A percentile compares a stretch with the other conserved stretches of the same genome.
Evolutionary conservation across 1,139 yeast species (phyloP).

Genomic region (Meyerozyma smithsonii): DNA sequence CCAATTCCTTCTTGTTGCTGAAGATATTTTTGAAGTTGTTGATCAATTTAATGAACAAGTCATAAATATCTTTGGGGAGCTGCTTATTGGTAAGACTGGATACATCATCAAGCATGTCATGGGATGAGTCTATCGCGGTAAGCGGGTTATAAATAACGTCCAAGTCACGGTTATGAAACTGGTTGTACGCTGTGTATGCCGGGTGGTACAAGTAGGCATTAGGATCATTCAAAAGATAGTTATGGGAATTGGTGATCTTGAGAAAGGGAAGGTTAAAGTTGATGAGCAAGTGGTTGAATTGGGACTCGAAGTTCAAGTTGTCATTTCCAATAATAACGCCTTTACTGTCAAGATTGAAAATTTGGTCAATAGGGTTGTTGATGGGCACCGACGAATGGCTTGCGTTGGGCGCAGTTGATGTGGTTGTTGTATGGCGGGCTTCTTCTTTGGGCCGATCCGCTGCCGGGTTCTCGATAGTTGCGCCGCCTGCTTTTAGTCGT

Average conservation of each 20-base stretch:
- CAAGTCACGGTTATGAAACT: slow-evolving; percentile 37
- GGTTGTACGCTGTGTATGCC: slow-evolving; percentile 35
- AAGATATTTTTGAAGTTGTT: slow-evolving; percentile 45
- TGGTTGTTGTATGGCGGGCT: slow-evolving; percentile 4
- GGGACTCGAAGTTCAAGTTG: slow-evolving; percentile 45
- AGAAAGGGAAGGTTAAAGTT: slow-evolving; percentile 43
- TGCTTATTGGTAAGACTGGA: slow-evolving; percentile 18
- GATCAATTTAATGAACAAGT: slow-evolving; percentile 41
- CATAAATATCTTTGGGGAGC: slow-evolving; percentile 41
- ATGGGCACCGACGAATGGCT: slow-evolving; percentile 23
- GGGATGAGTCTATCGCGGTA: slow-evolving; percentile 26
- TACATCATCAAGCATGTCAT: slow-evolving; percentile 14
- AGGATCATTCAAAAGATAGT: slow-evolving; percentile 41
- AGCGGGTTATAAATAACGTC: slow-evolving; percentile 43
- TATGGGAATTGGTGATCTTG: slow-evolving; percentile 45
- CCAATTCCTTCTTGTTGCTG: slow-evolving; percentile 42
- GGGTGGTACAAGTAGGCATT: slow-evolving; percentile 42
- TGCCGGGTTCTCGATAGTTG: slow-evolving; percentile 5
- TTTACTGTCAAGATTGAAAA: slow-evolving; percentile 41
- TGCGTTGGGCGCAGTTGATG: slow-evolving; percentile 8
- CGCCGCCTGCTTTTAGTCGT: slow-evolving; percentile 21
- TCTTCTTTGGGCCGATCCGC: slow-evolving; percentile 2
- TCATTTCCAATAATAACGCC: slow-evolving; percentile 48
- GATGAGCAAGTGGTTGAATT: slow-evolving; percentile 43
- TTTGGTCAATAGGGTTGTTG: slow-evolving; percentile 46